phyloP scores from a whole-genome alignment of 106 monocot species.

The Agapanthus africanus region DNA sequence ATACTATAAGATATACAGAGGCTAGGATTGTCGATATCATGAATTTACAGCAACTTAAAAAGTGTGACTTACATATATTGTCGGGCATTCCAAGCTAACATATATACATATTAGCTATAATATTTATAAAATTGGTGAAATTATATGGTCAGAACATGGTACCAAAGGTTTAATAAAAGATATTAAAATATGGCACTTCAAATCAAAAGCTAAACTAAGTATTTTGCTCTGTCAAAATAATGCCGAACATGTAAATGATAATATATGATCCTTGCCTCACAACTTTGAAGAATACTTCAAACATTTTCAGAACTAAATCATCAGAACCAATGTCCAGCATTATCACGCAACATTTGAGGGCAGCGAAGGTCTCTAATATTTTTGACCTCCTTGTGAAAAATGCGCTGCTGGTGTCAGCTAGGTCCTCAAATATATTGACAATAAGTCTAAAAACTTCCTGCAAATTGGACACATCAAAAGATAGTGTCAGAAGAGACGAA shows the following conservation, averaged over 20 bases:
- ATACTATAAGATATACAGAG: no score
- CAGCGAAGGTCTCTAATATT: conserved; percentile 72
- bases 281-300: conserved; percentile 68
- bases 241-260: background rate
- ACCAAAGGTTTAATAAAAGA: background rate
- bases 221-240: background rate
- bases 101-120: no score
- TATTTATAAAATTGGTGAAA: background rate
- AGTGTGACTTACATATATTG: background rate
- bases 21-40: no score
- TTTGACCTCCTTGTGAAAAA: conserved; percentile 69
- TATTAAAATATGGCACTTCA: background rate
- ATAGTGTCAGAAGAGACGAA: background rate
- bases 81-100: background rate
- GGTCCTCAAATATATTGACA: conserved; percentile 51
- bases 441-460: conserved; percentile 83
- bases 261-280: conserved; percentile 34
- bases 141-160: background rate
- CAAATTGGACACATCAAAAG: conserved; percentile 10
- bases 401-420: conserved; percentile 63
- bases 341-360: conserved; percentile 61
- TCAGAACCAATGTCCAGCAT: conserved; percentile 74
- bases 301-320: conserved; percentile 65
- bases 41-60: no score
- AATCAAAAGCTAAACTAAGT: background rate